Conservation (phyloP, 805 yeast genomes). For the Trichomonascus vanleenenianus region DNA sequence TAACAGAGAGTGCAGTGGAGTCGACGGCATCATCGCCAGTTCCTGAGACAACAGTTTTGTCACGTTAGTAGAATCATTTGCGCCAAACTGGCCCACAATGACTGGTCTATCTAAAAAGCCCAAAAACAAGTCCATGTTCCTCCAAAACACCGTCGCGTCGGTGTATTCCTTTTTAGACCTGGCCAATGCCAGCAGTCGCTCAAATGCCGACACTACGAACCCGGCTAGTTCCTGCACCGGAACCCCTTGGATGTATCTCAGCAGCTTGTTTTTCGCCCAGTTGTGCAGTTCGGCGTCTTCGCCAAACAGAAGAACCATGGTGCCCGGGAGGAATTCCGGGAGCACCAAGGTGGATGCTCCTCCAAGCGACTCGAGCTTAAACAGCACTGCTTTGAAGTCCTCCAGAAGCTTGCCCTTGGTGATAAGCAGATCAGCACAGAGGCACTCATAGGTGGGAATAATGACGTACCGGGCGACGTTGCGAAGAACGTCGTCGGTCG, state of each 20-base stretch:
- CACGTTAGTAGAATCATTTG: not conserved
- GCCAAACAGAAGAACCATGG: slow-evolving; percentile 8
- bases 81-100: not conserved
- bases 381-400: not conserved
- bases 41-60: not conserved
- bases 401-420: not conserved
- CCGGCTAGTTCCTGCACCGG: not conserved
- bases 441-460: slow-evolving; percentile 6
- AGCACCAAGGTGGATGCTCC: not conserved
- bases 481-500: not conserved
- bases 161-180: not conserved
- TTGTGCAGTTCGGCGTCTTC: slow-evolving; percentile 4
- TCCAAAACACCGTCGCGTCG: slow-evolving; percentile 1
- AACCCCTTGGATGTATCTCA: not conserved
- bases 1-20: not conserved
- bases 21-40: not conserved
- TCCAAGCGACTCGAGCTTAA: slow-evolving; percentile 1
- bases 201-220: not conserved
- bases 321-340: slow-evolving; percentile 3
- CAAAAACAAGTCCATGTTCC: not conserved
- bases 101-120: not conserved
- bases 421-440: not conserved
- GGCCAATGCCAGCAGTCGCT: not conserved
- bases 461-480: not conserved
- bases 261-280: slow-evolving; percentile 8